Percentiles rank a stretch among this genome's conserved stretches.
Evolutionary conservation across 2,329 filamentous ascomycete species (phyloP).

Genomic region (Cladosporium sp.): DNA sequence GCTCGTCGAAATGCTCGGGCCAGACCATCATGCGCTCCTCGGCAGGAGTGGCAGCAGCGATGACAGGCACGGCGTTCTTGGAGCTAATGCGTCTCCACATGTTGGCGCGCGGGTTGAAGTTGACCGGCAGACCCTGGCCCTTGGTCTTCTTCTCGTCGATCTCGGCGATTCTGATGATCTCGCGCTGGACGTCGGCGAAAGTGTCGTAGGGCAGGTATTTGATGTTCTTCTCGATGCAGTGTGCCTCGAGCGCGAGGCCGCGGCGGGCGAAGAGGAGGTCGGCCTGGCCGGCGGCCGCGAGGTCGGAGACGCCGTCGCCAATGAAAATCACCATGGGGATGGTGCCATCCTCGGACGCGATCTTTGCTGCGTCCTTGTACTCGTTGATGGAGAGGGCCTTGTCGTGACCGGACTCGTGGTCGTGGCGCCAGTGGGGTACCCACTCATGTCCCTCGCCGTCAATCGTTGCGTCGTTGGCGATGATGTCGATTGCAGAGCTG

Average conservation of each 20-base stretch:
- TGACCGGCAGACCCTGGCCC: slow-evolving; percentile 54
- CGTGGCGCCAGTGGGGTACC: slow-evolving; percentile 65
- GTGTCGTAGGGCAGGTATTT: slow-evolving; percentile 60
- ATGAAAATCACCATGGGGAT: slow-evolving; percentile 67
- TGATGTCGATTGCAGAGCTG: slow-evolving; percentile 59
- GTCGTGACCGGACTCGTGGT: slow-evolving; percentile 62
- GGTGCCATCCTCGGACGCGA: slow-evolving; percentile 55
- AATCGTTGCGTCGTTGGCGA: slow-evolving; percentile 64
- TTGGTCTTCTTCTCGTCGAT: slow-evolving; percentile 60
- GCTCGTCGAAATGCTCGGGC: slow-evolving; percentile 51
- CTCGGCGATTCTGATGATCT: slow-evolving; percentile 54
- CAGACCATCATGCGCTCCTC: slow-evolving; percentile 62
- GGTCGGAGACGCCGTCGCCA: slow-evolving; percentile 64
- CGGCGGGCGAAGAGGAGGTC: slow-evolving; percentile 65
- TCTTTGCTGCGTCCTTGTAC: slow-evolving; percentile 51
- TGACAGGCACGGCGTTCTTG: slow-evolving; percentile 50
- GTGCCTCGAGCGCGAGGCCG: slow-evolving; percentile 62
- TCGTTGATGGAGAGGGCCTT: slow-evolving; percentile 63
- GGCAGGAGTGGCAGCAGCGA: slow-evolving; percentile 49
- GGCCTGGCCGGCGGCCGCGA: slow-evolving; percentile 61
- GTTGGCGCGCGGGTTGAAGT: slow-evolving; percentile 65
- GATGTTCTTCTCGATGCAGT: slow-evolving; percentile 60
- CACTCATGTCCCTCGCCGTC: slow-evolving; percentile 54
- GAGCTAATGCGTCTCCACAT: slow-evolving; percentile 62
- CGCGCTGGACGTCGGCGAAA: slow-evolving; percentile 61